Evolutionary conservation across 495 filamentous ascomycete genomes (phyloP).

Genomic region (Podospora didyma): DNA sequence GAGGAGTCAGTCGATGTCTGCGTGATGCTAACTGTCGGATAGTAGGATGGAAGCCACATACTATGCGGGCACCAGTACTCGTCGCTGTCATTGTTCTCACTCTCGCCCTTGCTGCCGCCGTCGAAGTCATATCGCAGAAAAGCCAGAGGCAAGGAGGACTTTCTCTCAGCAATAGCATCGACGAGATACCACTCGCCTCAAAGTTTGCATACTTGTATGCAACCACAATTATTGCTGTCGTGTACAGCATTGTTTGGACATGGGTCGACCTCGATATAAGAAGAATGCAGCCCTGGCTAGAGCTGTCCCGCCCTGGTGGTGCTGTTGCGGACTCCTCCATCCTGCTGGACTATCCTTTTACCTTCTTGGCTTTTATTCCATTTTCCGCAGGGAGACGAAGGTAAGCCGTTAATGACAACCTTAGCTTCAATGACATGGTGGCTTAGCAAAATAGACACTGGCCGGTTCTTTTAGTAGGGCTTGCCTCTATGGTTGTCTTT

Average conservation of each 20-base stretch:
- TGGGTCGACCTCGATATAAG: slow-evolving; percentile 44
- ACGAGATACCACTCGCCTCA: slow-evolving; percentile 19
- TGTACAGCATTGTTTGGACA: slow-evolving; percentile 42
- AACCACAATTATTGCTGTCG: slow-evolving; percentile 39
- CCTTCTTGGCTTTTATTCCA: slow-evolving; percentile 45
- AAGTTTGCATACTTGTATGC: slow-evolving; percentile 36
- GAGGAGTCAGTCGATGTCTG: too few relatives aligned
- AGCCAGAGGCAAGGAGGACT: slow-evolving; percentile 30
- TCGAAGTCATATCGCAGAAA: slow-evolving; percentile 28
- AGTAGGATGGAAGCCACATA: slow-evolving; percentile 35
- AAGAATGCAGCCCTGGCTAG: slow-evolving; percentile 45
- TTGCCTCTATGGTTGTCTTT: background rate
- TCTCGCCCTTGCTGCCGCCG: slow-evolving; percentile 21
- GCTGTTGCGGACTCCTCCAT: slow-evolving; percentile 36
- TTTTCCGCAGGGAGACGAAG: slow-evolving; percentile 31
- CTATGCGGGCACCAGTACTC: slow-evolving; percentile 29
- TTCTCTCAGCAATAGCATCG: slow-evolving; percentile 22
- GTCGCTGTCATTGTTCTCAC: slow-evolving; percentile 16
- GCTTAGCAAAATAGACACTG: background rate
- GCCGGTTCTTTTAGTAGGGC: background rate
- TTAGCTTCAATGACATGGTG: too few relatives aligned
- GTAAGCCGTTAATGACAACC: too few relatives aligned
- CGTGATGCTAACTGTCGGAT: background rate
- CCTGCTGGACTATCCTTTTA: slow-evolving; percentile 45
- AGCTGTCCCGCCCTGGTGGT: slow-evolving; percentile 38